Base-by-base conservation (phyloP, 179 eudicot genomes). In the Silene noctiflora region DNA sequence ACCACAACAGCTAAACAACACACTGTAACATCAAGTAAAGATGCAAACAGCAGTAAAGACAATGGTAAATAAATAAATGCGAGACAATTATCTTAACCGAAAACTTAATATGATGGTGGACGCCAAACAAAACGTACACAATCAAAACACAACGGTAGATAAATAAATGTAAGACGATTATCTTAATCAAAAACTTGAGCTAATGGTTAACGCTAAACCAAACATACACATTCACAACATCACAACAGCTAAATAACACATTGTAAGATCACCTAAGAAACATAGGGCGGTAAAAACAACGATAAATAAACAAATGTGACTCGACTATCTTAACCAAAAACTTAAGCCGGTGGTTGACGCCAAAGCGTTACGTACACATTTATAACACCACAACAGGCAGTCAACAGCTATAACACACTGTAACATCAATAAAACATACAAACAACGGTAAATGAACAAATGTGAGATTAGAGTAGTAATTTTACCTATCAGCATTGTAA, bases 401-500 rank as follows among this genome's bases (percentile, higher is more conserved):
- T 25, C 27, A 29, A 29, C 33, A 29, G 33, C 4, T 29, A 22
- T 22, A 3, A 12, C 53, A 19, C 55, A 42, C 60, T 70, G 4
- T 51, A 53, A 53, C 59, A 17, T 11, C 24, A 51, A 24, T 0
- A 0, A 70, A 27, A 16, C 16, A 22, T 33, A 22, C 51, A 4
- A 46, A 48, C 20, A 1, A 1, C 3, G n/a, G 24, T 22, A 53
- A 53, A 53, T 17, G 3, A 55, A 44, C 0, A 39, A 44, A 44
- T 44, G 13, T 44, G 13, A 44, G 46, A 14, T 44, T 59, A 60
- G 59, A 55, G 59, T 16, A 19, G 12, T 6, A 9, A 7, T 42
- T 82, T 4, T 79, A 88, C 92, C 90, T 76, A 83, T 93, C 96
- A 22, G 91, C 96, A 80, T 88, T 93, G 87, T 82, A 91, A 21